These are phyloP conservation scores for Saccharum hybrid DNA, from an alignment of 202 grass and related monocot species.

Conservation along the genomic window DNA sequence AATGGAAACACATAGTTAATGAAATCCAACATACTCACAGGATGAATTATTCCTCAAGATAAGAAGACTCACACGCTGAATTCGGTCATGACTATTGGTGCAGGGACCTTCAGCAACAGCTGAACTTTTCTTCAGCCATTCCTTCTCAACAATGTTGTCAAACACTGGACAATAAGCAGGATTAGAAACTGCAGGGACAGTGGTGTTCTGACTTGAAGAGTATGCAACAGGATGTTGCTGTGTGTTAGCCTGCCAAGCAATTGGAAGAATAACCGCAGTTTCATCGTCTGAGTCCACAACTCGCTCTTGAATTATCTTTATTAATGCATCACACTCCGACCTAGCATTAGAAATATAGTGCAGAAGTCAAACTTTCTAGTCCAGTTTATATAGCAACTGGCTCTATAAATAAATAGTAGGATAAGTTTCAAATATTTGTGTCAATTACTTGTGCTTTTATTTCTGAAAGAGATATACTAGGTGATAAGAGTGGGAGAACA, in stretches of 20 bases:
- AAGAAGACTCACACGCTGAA: constrained; percentile 25
- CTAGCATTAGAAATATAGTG: constrained; percentile 41
- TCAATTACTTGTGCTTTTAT: neutral
- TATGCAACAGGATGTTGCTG: constrained; percentile 22
- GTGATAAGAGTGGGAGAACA: neutral
- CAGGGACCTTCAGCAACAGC: constrained; percentile 31
- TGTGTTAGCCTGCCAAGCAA: constrained; percentile 31
- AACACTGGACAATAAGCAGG: constrained; percentile 18
- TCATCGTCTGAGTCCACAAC: constrained; percentile 48
- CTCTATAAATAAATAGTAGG: constrained; percentile 7
- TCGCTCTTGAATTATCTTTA: constrained; percentile 64
- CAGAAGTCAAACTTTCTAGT: constrained; percentile 31
- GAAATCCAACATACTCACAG: neutral
- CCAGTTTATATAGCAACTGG: constrained; percentile 4
- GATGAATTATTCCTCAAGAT: neutral
- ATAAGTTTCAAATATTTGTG: constrained; percentile 4
- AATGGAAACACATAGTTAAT: constrained; percentile 3
- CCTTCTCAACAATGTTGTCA: constrained; percentile 41
- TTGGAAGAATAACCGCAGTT: constrained; percentile 32
- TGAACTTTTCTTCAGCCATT: constrained; percentile 38
- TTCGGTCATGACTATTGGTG: constrained; percentile 30
- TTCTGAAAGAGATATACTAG: neutral
- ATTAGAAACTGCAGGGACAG: constrained; percentile 26
- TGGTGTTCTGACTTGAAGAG: constrained; percentile 44
- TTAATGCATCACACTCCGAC: constrained; percentile 56